Percentiles rank a stretch among this genome's conserved stretches.
Evolutionary conservation across 306 rosid species (phyloP).

Genomic region (Begonia masoniana): DNA sequence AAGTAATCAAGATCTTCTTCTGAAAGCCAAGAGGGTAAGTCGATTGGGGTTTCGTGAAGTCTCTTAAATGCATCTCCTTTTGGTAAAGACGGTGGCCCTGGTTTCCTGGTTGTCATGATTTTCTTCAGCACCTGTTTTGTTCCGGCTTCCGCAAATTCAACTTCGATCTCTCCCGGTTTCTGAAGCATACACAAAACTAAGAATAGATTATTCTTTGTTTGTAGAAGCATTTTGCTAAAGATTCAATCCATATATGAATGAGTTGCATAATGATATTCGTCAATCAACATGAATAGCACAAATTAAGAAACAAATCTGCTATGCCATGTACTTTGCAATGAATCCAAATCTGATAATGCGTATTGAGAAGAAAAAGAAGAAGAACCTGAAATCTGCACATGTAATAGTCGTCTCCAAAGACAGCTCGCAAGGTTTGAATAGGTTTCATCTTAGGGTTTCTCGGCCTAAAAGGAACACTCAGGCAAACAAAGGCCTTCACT

Average conservation of each 20-base stretch:
- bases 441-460: constrained; percentile 42
- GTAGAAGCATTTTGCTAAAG: background rate
- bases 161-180: constrained; percentile 61
- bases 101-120: constrained; percentile 30
- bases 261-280: no score
- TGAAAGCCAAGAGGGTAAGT: constrained; percentile 57
- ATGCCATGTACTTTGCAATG: background rate
- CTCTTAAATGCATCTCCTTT: constrained; percentile 33
- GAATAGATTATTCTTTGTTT: background rate
- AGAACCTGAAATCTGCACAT: constrained; percentile 68
- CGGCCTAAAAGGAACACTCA: constrained; percentile 43
- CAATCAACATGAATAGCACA: no score
- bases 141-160: constrained; percentile 44
- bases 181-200: background rate
- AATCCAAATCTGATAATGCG: background rate
- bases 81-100: constrained; percentile 48
- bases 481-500: constrained; percentile 38
- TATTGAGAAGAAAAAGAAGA: background rate
- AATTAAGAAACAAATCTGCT: no score
- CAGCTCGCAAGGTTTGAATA: constrained; percentile 23
- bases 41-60: constrained; percentile 20
- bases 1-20: constrained; percentile 55
- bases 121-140: constrained; percentile 38
- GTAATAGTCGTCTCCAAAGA: constrained; percentile 52
- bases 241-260: no score